Evolutionary conservation across 2,329 filamentous ascomycete species (phyloP).

Genomic region (Epichloe elymi): DNA sequence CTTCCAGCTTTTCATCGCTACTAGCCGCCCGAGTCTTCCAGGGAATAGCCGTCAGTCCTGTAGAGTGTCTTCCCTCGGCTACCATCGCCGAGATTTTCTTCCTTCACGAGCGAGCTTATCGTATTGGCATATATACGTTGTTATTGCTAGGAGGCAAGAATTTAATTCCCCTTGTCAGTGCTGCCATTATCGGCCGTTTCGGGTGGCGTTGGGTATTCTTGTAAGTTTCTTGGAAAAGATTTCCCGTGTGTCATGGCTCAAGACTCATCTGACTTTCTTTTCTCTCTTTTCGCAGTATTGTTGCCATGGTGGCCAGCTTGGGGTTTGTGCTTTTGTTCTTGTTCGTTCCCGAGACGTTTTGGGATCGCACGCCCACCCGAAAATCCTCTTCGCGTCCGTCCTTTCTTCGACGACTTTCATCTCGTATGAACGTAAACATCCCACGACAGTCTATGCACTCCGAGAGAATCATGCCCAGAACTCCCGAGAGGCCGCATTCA

Average conservation of each 20-base stretch:
- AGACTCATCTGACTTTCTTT: constrained; percentile 7
- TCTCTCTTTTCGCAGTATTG: constrained; percentile 42
- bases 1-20: constrained; percentile 67
- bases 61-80: constrained; percentile 84
- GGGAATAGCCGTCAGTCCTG: constrained; percentile 75
- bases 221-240: constrained; percentile 28
- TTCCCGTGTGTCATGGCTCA: not conserved
- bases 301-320: constrained; percentile 66
- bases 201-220: constrained; percentile 90
- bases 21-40: constrained; percentile 75
- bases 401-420: constrained; percentile 36
- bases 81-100: constrained; percentile 97
- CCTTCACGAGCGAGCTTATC: constrained; percentile 82
- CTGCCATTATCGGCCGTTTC: constrained; percentile 63
- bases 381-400: constrained; percentile 27
- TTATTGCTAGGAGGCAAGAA: constrained; percentile 87
- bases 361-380: constrained; percentile 63
- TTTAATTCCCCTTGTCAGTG: constrained; percentile 73
- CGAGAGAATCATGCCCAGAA: constrained; percentile 2
- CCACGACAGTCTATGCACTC: not conserved
- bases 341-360: constrained; percentile 91
- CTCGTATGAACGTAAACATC: constrained; percentile 17
- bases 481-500: constrained; percentile 8
- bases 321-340: constrained; percentile 64
- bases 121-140: constrained; percentile 85